phyloP scores from a whole-genome alignment of 257 asterid genomes.

The Craterostigma plantagineum region DNA sequence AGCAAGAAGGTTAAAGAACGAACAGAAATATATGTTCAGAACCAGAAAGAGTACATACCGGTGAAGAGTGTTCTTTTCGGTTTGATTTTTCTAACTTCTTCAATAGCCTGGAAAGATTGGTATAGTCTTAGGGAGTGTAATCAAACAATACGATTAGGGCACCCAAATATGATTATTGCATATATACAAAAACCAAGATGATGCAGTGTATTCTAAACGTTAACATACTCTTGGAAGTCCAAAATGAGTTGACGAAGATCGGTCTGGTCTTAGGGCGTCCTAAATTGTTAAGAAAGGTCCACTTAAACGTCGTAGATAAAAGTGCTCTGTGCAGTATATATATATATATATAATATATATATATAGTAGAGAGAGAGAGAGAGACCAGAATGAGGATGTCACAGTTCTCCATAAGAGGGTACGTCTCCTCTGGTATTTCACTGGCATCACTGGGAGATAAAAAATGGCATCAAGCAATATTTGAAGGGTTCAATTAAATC shows the following conservation, averaged over 20 bases:
- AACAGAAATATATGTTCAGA: background rate
- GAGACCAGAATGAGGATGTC: conserved; percentile 78
- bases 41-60: conserved; percentile 19
- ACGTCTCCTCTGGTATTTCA: conserved; percentile 89
- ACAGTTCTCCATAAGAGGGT: conserved; percentile 71
- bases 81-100: conserved; percentile 74
- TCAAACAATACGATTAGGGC: too few relatives aligned
- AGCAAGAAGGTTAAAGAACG: too few relatives aligned
- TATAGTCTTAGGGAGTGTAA: too few relatives aligned
- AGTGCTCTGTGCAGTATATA: background rate
- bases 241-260: conserved; percentile 89
- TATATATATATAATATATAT: background rate
- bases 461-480: conserved; percentile 10
- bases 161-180: too few relatives aligned
- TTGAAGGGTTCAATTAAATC: background rate
- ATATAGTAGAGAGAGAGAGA: too few relatives aligned
- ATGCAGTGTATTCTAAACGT: too few relatives aligned
- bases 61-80: conserved; percentile 88
- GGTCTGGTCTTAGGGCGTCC: conserved; percentile 94
- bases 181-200: background rate
- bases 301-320: background rate
- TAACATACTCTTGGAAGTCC: conserved; percentile 76
- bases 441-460: conserved; percentile 65
- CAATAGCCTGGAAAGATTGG: conserved; percentile 54
- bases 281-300: conserved; percentile 7